Evolutionary conservation across 495 filamentous ascomycete species (phyloP), one percentile per base, ranked within the genome.

Genomic region (Podospora pseudoanserina): DNA sequence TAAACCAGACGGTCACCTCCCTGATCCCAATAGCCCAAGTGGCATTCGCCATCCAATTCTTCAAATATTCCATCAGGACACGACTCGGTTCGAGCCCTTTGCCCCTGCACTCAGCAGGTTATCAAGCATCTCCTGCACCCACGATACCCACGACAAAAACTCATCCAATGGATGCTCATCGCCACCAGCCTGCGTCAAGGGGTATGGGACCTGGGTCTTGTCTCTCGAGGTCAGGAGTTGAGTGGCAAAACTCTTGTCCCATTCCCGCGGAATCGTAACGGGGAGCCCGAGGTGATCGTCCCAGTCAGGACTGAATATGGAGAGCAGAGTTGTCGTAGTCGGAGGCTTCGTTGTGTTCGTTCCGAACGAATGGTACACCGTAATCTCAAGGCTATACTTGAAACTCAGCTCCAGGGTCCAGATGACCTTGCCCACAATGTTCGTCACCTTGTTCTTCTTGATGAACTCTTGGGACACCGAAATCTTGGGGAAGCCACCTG

Each of bases 311-410:
- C 61, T 56, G 19, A 65, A 71, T 26, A 76, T 13, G 16, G 15
- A 20, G 7, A 74, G 19, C 5, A 23, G 60, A 3, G 58, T 67
- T 16, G 63, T 66, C 11, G 54, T 64, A 4, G n/a, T 5, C 15
- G 68, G 65, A 20, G 23, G 9, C 20, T 23, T 9, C 9, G 57
- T 58, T n/a, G 60, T 67, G 56, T 65, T 11, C 9, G 19, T 30
- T 9, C 9, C 66, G 67, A 67, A 68, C 16, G 54, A 20, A 44
- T 69, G 67, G 55, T 63, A 60, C 4, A 70, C 28, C 30, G 30
- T 68, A 59, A 76, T 28, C 20, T 76, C 70, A 27, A 76, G 16
- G 18, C 16, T 53, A 32, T 71, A 76, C 18, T 54, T 54, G 19
- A 49, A 44, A 61, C 67, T 67, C 26, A 74, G 59, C 20, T 9